Base-by-base conservation (phyloP, 1,139 yeast species). In the Kodamaea sp. region DNA sequence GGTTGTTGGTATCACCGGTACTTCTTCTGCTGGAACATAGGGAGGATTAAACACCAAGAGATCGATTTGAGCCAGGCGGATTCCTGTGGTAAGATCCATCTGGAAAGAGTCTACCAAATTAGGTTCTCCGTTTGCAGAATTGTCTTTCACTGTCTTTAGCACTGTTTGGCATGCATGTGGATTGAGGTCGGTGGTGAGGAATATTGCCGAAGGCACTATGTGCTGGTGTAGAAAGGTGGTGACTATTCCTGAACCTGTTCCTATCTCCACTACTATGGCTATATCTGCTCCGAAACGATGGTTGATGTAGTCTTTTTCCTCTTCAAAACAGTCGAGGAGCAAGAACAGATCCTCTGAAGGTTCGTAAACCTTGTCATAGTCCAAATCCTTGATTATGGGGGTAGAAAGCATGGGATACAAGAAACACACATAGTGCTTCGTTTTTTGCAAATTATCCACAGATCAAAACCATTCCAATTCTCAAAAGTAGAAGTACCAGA, bases 301-400 rank as follows among this genome's bases (percentile, higher is more conserved):
- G 12, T 46, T 41, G 22, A 82, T 49, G 37, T 47, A 62, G 0
- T 42, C 48, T 31, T 57, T 55, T 35, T 85, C 83, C 28, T 66
- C 58, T 50, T 92, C 97, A 34, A 92, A 68, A 13, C 83, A 70
- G 56, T 92, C 98, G 24, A 92, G 62, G 10, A 92, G 64, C 8
- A 90, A 72, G 51, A 83, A 92, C 10, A 95, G 78, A 63, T 92
- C 98, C 50, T 92, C 98, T 1, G 95, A 78, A 0, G 97, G 97
- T 52, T 92, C 97, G 55, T 92, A 92, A 4, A 90, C 95, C 34
- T 57, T 57, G 18, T 65, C 70, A 40, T 56, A 53, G 46, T 65
- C 66, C 31, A 68, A 41, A 24, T 54, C 44, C 11, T 44, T 45
- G 16, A 66, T 45, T n/a, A 44, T 40, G 2, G 76, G 76, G 3